A percentile compares a stretch with the other conserved stretches of the same genome.
Evolutionary conservation across 345 rosid species (phyloP).

Genomic region (Carallia brachiata): DNA sequence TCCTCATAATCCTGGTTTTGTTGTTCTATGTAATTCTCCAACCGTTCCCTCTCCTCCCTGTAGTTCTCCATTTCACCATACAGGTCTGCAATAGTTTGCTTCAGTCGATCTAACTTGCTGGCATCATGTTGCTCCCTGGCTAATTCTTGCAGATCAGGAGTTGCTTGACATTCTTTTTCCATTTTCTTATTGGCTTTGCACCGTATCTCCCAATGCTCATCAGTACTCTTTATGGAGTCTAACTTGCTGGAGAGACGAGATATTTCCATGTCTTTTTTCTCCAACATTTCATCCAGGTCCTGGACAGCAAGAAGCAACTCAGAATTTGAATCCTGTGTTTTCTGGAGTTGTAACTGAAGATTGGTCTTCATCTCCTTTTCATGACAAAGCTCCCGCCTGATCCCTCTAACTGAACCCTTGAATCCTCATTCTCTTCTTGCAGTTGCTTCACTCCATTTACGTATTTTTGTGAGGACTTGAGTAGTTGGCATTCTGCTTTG

Average conservation of each 20-base stretch:
- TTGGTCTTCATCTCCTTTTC: conserved; percentile 71
- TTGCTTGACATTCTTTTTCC: conserved; percentile 36
- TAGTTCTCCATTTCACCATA: conserved; percentile 21
- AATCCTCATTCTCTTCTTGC: conserved; percentile 57
- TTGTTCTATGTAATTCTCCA: conserved; percentile 25
- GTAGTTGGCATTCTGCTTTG: conserved; percentile 52
- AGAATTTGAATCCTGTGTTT: conserved; percentile 82
- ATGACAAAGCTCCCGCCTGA: conserved; percentile 63
- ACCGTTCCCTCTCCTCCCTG: conserved; percentile 22
- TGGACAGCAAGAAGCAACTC: conserved; percentile 89
- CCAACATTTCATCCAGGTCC: conserved; percentile 82
- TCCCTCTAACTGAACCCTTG: conserved; percentile 59
- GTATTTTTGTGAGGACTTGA: conserved; percentile 46
- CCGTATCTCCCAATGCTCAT: conserved; percentile 25
- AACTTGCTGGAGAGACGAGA: conserved; percentile 22
- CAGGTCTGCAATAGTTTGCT: conserved; percentile 19
- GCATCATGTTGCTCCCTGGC: conserved; percentile 17
- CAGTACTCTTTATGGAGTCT: conserved; percentile 28
- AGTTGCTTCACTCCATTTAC: conserved; percentile 39
- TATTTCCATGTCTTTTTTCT: conserved; percentile 46
- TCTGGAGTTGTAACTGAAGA: conserved; percentile 76
- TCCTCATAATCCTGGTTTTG: conserved; percentile 24
- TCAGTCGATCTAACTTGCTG: conserved; percentile 17
- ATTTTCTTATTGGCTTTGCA: conserved; percentile 30
- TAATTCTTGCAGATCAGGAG: conserved; percentile 20